Percentiles rank a stretch among this genome's conserved stretches.
phyloP scores from a whole-genome alignment of 306 rosid species.

The Quercus alba region DNA sequence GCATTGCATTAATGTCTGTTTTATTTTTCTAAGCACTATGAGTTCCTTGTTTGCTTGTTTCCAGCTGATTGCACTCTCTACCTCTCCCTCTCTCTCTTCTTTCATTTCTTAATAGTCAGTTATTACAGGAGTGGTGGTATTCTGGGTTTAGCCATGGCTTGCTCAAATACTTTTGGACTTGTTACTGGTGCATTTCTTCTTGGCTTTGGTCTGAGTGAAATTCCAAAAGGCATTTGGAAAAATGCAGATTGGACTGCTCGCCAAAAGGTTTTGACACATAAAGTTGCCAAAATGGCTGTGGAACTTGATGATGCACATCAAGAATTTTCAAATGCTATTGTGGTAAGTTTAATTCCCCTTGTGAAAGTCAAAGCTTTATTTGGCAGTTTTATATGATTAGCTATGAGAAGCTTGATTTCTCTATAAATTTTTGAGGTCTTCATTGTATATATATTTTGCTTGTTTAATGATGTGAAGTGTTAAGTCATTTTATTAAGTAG shows the following conservation, averaged over 20 bases:
- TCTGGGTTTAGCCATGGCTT: constrained; percentile 87
- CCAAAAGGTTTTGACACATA: constrained; percentile 81
- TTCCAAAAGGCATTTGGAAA: constrained; percentile 82
- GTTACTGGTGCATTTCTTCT: constrained; percentile 98
- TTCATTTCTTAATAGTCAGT: background rate
- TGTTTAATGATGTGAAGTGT: background rate
- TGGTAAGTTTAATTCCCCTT: constrained; percentile 18
- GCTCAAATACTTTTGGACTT: constrained; percentile 98
- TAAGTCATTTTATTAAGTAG: background rate
- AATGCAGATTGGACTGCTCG: constrained; percentile 78
- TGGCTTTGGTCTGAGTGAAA: constrained; percentile 97
- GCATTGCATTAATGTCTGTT: background rate
- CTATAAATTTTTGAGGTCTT: background rate
- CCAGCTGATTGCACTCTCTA: background rate
- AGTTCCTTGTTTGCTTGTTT: background rate
- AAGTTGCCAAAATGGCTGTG: constrained; percentile 92
- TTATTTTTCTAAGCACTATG: background rate
- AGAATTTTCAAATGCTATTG: constrained; percentile 87
- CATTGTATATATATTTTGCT: background rate
- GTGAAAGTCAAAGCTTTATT: background rate
- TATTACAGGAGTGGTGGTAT: constrained; percentile 60
- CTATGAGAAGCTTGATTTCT: background rate
- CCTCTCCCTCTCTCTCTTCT: background rate
- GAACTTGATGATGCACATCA: constrained; percentile 90
- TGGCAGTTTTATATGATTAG: background rate